These are phyloP conservation scores for Cystobasidium pallidum DNA, from an alignment of 1,284 basidiomycete genomes.

Conservation along the genomic window DNA sequence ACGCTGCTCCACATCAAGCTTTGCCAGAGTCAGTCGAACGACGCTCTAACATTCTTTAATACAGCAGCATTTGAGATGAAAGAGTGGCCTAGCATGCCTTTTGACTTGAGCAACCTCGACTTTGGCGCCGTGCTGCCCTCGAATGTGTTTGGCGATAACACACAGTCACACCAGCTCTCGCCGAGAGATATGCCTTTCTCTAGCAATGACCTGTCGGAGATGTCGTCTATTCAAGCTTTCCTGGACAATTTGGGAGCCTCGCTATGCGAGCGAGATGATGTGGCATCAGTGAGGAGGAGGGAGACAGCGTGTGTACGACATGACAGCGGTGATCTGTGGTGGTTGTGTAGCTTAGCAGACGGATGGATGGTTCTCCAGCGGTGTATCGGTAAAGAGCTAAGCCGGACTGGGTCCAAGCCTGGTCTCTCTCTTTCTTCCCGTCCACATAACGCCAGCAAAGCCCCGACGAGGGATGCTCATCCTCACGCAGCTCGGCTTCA, in stretches of 20 bases:
- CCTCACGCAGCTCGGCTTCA: constrained; percentile 29
- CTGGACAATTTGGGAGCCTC: constrained; percentile 6
- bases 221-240: background rate
- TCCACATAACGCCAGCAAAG: background rate
- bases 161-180: background rate
- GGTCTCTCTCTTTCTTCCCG: background rate
- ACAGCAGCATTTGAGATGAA: background rate
- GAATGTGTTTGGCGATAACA: background rate
- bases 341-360: background rate
- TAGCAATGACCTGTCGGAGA: background rate
- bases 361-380: background rate
- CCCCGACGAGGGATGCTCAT: constrained; percentile 10
- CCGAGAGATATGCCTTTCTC: background rate
- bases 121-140: background rate
- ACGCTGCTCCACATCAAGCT: too few species aligned
- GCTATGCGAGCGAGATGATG: background rate
- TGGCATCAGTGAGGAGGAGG: background rate
- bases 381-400: background rate
- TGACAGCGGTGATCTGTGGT: background rate
- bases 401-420: background rate
- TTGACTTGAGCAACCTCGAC: constrained; percentile 1
- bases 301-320: background rate
- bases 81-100: background rate
- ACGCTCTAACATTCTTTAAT: background rate
- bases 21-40: background rate